phyloP scores from a whole-genome alignment of 805 yeast genomes.

The Starmerella cellae region DNA sequence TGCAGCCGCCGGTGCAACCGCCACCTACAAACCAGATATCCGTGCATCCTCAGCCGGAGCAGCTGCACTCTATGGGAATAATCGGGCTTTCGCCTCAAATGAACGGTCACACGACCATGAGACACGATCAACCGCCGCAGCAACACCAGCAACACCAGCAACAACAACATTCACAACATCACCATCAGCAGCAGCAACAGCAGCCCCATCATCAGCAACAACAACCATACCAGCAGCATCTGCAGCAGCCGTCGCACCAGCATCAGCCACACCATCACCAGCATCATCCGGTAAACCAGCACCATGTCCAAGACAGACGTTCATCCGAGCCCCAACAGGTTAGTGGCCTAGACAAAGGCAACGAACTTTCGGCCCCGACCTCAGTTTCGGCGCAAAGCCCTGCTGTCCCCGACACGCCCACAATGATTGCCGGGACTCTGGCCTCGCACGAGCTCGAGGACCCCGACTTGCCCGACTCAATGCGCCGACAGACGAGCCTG shows the following conservation, averaged over 20 bases:
- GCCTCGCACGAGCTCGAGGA: neutral
- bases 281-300: too few species aligned
- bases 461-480: neutral
- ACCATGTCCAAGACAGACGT: too few species aligned
- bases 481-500: neutral
- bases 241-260: too few species aligned
- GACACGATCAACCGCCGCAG: too few species aligned
- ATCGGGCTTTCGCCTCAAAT: too few species aligned
- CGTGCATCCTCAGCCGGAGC: neutral
- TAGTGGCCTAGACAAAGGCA: too few species aligned
- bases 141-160: neutral
- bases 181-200: neutral
- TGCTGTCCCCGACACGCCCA: neutral
- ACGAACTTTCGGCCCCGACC: too few species aligned
- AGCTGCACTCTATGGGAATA: neutral
- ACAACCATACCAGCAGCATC: too few species aligned
- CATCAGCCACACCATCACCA: too few species aligned
- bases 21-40: neutral
- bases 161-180: neutral
- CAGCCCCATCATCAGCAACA: neutral
- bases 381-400: too few species aligned
- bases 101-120: too few species aligned
- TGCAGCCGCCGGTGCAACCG: slow-evolving; percentile 10
- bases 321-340: too few species aligned
- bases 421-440: neutral